These are phyloP conservation scores for Pythium aristosporum DNA, from an alignment of 352 stramenopile genomes.

Conservation along the genomic window DNA sequence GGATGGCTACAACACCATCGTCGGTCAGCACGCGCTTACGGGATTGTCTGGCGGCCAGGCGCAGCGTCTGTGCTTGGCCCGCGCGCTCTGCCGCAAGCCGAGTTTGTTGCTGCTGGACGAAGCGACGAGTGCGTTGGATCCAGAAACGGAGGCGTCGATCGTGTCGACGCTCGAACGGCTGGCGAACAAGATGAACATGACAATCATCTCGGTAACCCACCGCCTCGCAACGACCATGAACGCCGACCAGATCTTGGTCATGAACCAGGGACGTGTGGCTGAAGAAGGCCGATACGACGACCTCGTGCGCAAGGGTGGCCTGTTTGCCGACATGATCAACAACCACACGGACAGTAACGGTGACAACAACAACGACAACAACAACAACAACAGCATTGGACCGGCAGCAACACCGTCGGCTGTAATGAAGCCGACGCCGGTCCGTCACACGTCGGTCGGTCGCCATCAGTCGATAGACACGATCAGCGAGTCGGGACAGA, in stretches of 20 bases:
- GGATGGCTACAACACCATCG: conserved; percentile 80
- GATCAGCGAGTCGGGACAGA: conserved; percentile 26
- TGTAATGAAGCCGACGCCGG: conserved; percentile 29
- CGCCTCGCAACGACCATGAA: conserved; percentile 79
- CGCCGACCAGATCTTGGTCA: conserved; percentile 79
- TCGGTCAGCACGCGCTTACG: conserved; percentile 83
- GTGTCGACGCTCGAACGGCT: conserved; percentile 79
- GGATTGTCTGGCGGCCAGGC: conserved; percentile 85
- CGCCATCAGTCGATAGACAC: conserved; percentile 25
- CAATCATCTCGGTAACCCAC: conserved; percentile 87
- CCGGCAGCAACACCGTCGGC: not conserved
- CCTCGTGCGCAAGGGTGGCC: conserved; percentile 54
- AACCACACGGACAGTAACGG: conserved; percentile 66
- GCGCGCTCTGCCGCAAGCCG: conserved; percentile 75
- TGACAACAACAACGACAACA: conserved; percentile 1
- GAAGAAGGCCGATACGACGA: conserved; percentile 78
- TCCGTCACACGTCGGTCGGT: conserved; percentile 5
- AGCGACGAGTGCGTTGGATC: conserved; percentile 84
- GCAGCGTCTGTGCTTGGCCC: conserved; percentile 83
- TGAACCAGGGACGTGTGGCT: conserved; percentile 72
- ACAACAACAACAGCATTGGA: not conserved
- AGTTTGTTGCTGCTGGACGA: conserved; percentile 83
- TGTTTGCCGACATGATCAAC: conserved; percentile 82
- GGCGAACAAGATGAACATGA: conserved; percentile 85
- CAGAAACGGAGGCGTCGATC: conserved; percentile 85